Base-by-base conservation (phyloP, 768 basidiomycete species). In the Boletales sp. region DNA sequence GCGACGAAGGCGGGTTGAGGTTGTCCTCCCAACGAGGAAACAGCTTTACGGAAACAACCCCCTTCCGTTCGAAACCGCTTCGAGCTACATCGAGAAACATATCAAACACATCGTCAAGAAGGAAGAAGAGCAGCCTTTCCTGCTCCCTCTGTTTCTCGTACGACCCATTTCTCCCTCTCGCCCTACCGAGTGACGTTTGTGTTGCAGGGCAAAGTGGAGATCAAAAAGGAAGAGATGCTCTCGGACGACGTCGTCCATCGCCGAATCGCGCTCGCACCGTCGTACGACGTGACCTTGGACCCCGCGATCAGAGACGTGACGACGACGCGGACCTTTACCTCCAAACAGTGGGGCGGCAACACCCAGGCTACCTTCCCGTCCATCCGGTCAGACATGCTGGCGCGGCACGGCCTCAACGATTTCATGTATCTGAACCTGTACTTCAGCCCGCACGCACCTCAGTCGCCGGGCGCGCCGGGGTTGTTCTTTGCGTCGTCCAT, bases 201-300 rank as follows among this genome's bases (percentile, higher is more conserved):
- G 25, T 28, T 28, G 25, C 45, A 57, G 51, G 34, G 40, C 2
- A 53, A 55, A 28, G 37, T 54, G 4, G 49, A 60, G 30, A 40
- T 62, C 37, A 59, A 57, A 11, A 52, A 53, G 10, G 55, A 59
- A 13, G 55, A 62, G 33, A 33, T 59, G n/a, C 56, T 63, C 21
- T 60, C 53, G 2, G 58, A 60, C 15, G 61, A 60, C 15, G 61
- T 62, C 35, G 53, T 58, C 41, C 40, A 50, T n/a, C 43, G 42
- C 7, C 44, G 56, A 3, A n/a, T 55, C 15, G 53, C 43, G 5
- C 40, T 44, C 32, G 8, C 50, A 6, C 34, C 50, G 2, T 35
- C 48, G 17, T 50, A 38, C 18, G 44, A 58, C 14, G 52, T 61
- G 1, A 25, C 15, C 33, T 30, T 59, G 19, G 60, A 59, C n/a